These are phyloP conservation scores for Venustampulla echinocandica DNA, from an alignment of 495 filamentous ascomycete species.

Conservation along the genomic window DNA sequence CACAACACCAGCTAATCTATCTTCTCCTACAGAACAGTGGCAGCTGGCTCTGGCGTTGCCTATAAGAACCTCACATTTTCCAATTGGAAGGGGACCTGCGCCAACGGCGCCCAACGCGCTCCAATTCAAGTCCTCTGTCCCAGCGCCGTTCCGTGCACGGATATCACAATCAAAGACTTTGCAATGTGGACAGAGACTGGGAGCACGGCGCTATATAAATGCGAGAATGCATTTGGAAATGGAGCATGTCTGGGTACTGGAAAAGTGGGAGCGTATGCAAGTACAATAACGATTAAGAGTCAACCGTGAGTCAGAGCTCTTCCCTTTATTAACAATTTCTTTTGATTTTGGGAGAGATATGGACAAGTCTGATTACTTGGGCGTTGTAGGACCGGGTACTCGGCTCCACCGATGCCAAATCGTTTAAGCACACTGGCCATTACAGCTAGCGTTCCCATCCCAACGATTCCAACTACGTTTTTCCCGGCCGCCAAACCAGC, in stretches of 20 bases:
- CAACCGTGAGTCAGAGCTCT: conserved; percentile 16
- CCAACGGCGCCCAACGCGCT: conserved; percentile 39
- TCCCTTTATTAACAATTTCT: no score
- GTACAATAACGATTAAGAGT: conserved; percentile 7
- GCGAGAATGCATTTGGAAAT: conserved; percentile 22
- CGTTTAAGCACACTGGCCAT: conserved; percentile 38
- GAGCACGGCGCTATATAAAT: conserved; percentile 10
- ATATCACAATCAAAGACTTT: conserved; percentile 44
- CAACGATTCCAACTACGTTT: conserved; percentile 45
- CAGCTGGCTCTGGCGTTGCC: conserved; percentile 38
- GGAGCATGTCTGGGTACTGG: conserved; percentile 17
- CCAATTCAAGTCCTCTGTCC: conserved; percentile 37
- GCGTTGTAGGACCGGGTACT: conserved; percentile 34
- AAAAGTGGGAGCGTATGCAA: conserved; percentile 6
- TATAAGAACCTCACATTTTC: conserved; percentile 42
- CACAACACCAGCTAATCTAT: no score
- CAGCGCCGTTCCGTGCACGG: conserved; percentile 35
- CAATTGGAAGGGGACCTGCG: conserved; percentile 49
- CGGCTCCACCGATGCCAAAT: conserved; percentile 38
- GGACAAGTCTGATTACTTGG: no score
- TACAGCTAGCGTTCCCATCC: conserved; percentile 39
- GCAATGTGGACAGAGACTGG: conserved; percentile 50
- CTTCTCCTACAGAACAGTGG: neutral
- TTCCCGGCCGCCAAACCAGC: conserved; percentile 37
- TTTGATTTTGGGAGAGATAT: no score